Percentiles rank a stretch among this genome's conserved stretches.
Conservation (phyloP, 345 rosid species). For the Sonneratia alba region DNA sequence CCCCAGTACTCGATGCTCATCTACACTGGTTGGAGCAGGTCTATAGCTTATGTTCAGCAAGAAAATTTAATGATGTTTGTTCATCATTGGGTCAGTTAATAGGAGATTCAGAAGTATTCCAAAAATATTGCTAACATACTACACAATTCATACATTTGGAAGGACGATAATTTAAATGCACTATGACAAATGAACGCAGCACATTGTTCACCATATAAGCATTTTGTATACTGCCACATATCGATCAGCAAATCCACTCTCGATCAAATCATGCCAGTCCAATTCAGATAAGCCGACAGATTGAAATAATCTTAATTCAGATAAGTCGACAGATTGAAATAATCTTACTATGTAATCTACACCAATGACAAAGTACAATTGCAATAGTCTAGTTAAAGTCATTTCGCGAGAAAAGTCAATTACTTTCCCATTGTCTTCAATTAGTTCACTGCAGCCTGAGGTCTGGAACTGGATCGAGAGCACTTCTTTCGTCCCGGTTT, state of each 20-base stretch:
- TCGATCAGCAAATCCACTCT: not conserved
- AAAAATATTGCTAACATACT: too few relatives aligned
- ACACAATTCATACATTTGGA: too few relatives aligned
- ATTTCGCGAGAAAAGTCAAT: not conserved
- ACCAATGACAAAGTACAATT: not conserved
- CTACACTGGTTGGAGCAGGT: too few relatives aligned
- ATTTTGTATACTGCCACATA: not conserved
- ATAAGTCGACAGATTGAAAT: not conserved
- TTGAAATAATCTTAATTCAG: not conserved
- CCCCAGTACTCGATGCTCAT: too few relatives aligned
- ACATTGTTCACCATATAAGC: not conserved
- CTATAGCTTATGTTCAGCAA: too few relatives aligned
- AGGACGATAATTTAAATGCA: too few relatives aligned
- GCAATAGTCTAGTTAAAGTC: too few relatives aligned
- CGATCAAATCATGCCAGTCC: not conserved
- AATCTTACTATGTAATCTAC: not conserved
- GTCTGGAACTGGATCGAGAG: conserved; percentile 40
- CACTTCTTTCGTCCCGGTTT: conserved; percentile 57
- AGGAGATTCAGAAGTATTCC: too few relatives aligned
- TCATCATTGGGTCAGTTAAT: too few relatives aligned
- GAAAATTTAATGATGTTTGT: too few relatives aligned
- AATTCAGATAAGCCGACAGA: not conserved
- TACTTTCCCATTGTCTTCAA: not conserved
- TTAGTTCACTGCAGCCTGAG: conserved; percentile 12
- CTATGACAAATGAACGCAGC: too few relatives aligned